Percentiles rank a stretch among this genome's conserved stretches.
Evolutionary conservation across 2,329 filamentous ascomycete species (phyloP).

Genomic region (Colletotrichum sublineola): DNA sequence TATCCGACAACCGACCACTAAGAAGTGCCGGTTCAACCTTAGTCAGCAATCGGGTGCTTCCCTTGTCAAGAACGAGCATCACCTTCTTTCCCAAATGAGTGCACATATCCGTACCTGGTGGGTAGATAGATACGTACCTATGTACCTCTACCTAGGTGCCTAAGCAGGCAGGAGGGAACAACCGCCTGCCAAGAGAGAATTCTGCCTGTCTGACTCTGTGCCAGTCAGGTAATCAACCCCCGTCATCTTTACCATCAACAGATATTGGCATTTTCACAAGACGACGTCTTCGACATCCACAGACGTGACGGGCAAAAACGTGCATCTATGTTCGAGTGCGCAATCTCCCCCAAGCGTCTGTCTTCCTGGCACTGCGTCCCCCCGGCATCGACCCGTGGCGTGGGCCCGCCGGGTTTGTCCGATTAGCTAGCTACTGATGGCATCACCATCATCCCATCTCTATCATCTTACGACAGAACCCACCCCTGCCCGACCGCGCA

Average conservation of each 20-base stretch:
- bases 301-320: no score
- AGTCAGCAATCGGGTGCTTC: neutral
- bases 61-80: neutral
- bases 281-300: neutral
- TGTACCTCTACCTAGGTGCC: no score
- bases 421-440: slow-evolving; percentile 7
- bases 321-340: neutral
- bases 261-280: neutral
- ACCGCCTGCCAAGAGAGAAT: neutral
- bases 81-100: neutral
- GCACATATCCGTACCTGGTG: no score
- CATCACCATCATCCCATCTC: slow-evolving; percentile 40
- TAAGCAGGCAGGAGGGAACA: neutral
- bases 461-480: slow-evolving; percentile 37
- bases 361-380: neutral
- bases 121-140: no score
- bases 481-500: slow-evolving; percentile 20
- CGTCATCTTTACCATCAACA: neutral
- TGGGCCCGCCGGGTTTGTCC: slow-evolving; percentile 27
- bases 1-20: no score
- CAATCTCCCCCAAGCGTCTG: neutral
- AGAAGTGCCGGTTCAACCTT: no score
- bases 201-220: neutral
- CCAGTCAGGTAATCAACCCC: neutral
- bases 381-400: slow-evolving; percentile 12